Conservation (phyloP, 2,329 filamentous ascomycete species). For the Claviceps monticola region DNA sequence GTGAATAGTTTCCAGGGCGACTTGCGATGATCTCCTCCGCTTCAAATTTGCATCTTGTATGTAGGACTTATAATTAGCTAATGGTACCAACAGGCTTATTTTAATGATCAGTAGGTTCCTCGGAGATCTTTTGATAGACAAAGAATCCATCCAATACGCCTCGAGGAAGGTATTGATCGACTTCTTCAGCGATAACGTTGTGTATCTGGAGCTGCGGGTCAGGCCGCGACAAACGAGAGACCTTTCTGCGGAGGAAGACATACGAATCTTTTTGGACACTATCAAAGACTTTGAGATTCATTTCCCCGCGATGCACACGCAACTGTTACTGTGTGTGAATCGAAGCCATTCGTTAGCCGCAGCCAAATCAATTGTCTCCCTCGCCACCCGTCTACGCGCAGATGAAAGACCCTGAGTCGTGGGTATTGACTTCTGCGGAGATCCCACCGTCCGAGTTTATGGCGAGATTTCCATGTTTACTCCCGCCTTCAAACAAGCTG, state of each 20-base stretch:
- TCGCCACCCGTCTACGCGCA: conserved; percentile 35
- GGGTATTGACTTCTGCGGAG: conserved; percentile 66
- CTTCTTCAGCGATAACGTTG: conserved; percentile 58
- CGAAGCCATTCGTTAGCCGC: conserved; percentile 44
- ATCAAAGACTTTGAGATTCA: conserved; percentile 37
- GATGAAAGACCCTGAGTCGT: conserved; percentile 46
- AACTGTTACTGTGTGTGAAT: conserved; percentile 64
- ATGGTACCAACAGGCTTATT: conserved; percentile 45
- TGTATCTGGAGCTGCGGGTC: conserved; percentile 68
- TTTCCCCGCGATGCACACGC: conserved; percentile 36
- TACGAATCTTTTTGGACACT: conserved; percentile 50
- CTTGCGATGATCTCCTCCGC: too few relatives aligned
- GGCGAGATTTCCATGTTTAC: conserved; percentile 48
- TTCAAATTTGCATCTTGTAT: too few relatives aligned
- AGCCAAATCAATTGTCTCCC: conserved; percentile 47
- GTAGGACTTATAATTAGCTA: too few relatives aligned
- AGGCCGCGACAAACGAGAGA: conserved; percentile 53
- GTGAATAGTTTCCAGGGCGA: background rate
- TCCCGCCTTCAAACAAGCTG: conserved; percentile 44
- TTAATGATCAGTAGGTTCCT: conserved; percentile 68
- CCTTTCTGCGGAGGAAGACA: conserved; percentile 49
- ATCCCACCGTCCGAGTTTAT: conserved; percentile 39
- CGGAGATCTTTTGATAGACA: conserved; percentile 57
- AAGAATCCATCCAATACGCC: conserved; percentile 43
- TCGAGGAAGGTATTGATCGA: conserved; percentile 50